Evolutionary conservation across 2,329 filamentous ascomycete genomes (phyloP).

Genomic region (Helminthosporium solani): DNA sequence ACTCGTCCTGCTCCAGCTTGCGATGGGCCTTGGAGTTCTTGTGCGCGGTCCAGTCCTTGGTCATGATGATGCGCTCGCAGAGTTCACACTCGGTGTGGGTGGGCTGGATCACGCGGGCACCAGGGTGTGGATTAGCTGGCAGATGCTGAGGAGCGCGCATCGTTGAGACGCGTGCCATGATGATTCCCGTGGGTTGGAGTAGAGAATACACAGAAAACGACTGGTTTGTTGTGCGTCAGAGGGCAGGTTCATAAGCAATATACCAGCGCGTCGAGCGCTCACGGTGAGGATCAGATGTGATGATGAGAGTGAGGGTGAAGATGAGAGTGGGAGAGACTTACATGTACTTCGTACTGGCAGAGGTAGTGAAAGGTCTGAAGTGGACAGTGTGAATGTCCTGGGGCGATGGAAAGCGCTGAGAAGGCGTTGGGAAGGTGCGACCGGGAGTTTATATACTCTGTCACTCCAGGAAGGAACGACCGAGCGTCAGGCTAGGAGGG

Average conservation of each 20-base stretch:
- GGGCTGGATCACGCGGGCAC: constrained; percentile 20
- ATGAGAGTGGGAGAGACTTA: neutral
- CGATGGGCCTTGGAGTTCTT: constrained; percentile 38
- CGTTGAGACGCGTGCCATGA: neutral
- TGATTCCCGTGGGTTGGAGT: no score
- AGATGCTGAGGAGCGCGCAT: constrained; percentile 7
- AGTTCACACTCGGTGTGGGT: constrained; percentile 29
- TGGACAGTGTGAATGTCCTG: no score
- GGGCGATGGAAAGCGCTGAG: no score
- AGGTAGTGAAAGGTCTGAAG: no score
- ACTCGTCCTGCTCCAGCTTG: constrained; percentile 8
- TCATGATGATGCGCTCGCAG: constrained; percentile 33
- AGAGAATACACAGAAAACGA: neutral
- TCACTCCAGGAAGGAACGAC: no score
- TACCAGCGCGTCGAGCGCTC: no score
- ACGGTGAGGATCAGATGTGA: no score
- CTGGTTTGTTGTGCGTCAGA: neutral
- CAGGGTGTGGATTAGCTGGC: constrained; percentile 26
- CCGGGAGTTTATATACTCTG: no score
- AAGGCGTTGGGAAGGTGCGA: no score
- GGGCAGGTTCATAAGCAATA: no score
- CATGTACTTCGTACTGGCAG: neutral
- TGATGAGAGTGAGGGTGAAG: no score
- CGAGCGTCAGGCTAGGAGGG: no score
- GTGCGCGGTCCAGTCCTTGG: constrained; percentile 35